Evolutionary conservation across 1,139 yeast species (phyloP).

Genomic region (Taiozyma sp.): DNA sequence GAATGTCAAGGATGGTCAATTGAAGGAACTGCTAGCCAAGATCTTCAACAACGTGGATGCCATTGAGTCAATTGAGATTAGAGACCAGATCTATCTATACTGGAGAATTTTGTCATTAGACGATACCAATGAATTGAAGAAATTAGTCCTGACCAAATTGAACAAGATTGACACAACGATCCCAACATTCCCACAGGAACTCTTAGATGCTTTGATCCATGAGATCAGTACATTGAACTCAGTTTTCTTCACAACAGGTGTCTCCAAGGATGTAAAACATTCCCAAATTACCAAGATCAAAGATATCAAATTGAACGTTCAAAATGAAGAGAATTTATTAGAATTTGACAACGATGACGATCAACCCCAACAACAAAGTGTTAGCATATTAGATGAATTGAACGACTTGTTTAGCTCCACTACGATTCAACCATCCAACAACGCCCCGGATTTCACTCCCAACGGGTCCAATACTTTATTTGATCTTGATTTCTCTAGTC

Average conservation of each 20-base stretch:
- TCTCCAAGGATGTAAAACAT: conserved; percentile 23
- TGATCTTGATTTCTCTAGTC: conserved; percentile 2
- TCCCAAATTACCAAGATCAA: conserved; percentile 53
- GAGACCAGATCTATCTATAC: conserved; percentile 91
- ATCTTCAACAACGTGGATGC: conserved; percentile 77
- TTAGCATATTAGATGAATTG: conserved; percentile 53
- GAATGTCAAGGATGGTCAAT: conserved; percentile 33
- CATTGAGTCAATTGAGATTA: conserved; percentile 84
- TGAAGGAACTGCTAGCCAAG: conserved; percentile 54
- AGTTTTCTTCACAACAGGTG: conserved; percentile 80
- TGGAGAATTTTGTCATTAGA: conserved; percentile 77
- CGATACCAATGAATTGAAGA: conserved; percentile 23
- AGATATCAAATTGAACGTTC: conserved; percentile 74
- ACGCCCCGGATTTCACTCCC: background rate
- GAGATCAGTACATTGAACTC: conserved; percentile 86
- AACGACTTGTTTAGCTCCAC: conserved; percentile 51
- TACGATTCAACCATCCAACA: conserved; percentile 14
- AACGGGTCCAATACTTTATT: conserved; percentile 1
- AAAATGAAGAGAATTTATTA: conserved; percentile 78
- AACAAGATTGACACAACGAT: conserved; percentile 74
- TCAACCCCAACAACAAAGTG: conserved; percentile 5
- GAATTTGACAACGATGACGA: conserved; percentile 56
- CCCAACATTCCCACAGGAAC: conserved; percentile 60
- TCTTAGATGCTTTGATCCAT: conserved; percentile 61
- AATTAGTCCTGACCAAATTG: conserved; percentile 52